Conservation (phyloP, 352 stramenopile genomes). For the Peronospora destructor region DNA sequence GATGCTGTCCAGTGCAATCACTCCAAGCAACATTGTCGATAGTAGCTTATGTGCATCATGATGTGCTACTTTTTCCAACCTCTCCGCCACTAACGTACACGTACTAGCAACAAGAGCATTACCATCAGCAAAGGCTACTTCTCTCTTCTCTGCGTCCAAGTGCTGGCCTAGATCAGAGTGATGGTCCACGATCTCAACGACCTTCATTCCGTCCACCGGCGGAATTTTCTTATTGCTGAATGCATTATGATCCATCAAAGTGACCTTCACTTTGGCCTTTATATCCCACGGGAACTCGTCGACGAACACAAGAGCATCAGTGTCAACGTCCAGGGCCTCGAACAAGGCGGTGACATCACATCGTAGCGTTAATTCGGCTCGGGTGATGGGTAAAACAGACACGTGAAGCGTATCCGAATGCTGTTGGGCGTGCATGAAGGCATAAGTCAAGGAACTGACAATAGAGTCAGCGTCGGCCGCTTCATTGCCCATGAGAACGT, state of each 20-base stretch:
- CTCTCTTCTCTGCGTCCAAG: slow-evolving; percentile 29
- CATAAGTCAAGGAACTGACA: slow-evolving; percentile 67
- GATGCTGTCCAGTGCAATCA: slow-evolving; percentile 75
- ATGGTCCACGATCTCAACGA: slow-evolving; percentile 77
- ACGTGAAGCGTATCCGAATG: slow-evolving; percentile 27
- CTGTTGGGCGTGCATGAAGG: slow-evolving; percentile 29
- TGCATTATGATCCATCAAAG: slow-evolving; percentile 72
- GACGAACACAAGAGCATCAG: slow-evolving; percentile 54
- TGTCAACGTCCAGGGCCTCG: slow-evolving; percentile 44
- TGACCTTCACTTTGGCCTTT: slow-evolving; percentile 29
- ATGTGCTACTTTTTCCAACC: slow-evolving; percentile 21
- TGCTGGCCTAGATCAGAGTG: slow-evolving; percentile 63
- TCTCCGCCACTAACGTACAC: slow-evolving; percentile 76
- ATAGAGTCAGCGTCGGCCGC: slow-evolving; percentile 79
- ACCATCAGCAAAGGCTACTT: slow-evolving; percentile 66
- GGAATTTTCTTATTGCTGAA: slow-evolving; percentile 54
- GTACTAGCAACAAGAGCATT: slow-evolving; percentile 64
- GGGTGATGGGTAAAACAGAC: slow-evolving; percentile 56
- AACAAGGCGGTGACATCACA: slow-evolving; percentile 67
- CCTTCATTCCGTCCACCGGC: slow-evolving; percentile 11
- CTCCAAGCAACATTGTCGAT: slow-evolving; percentile 67
- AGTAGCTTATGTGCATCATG: slow-evolving; percentile 31
- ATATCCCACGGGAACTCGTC: slow-evolving; percentile 66
- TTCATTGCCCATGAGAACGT: slow-evolving; percentile 75
- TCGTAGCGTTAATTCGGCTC: slow-evolving; percentile 51